Evolutionary conservation across 2,329 filamentous ascomycete genomes (phyloP).

Genomic region (Aureobasidium sp.): DNA sequence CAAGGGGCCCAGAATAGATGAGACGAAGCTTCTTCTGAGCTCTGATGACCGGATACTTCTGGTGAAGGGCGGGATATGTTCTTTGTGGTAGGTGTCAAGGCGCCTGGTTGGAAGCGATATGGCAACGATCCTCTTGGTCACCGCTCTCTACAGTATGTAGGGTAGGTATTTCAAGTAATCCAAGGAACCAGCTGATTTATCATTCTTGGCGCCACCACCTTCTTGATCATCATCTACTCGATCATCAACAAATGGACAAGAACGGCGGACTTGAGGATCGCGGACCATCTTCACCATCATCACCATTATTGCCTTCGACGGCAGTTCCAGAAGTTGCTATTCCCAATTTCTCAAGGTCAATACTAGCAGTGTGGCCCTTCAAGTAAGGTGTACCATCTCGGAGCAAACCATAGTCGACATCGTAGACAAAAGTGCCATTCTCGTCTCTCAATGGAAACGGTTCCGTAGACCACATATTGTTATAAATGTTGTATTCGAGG

Average conservation of each 20-base stretch:
- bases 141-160: background rate
- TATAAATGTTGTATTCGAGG: background rate
- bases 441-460: background rate
- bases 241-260: background rate
- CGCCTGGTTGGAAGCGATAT: too few species aligned
- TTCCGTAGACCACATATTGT: background rate
- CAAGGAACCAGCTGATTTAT: background rate
- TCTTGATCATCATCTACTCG: background rate
- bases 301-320: background rate
- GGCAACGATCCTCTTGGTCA: too few species aligned
- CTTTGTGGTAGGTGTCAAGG: too few species aligned
- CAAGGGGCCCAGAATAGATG: too few species aligned
- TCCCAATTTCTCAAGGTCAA: background rate
- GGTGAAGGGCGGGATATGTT: too few species aligned
- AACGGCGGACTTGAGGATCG: too few species aligned
- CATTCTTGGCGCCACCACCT: background rate
- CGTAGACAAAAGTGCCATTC: background rate
- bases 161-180: background rate
- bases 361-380: background rate
- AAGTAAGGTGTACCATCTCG: background rate
- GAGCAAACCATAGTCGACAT: background rate
- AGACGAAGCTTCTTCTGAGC: too few species aligned
- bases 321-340: background rate
- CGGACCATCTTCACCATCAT: background rate
- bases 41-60: too few species aligned